Conservation (phyloP, 345 rosid genomes). For the Dimocarpus longan region DNA sequence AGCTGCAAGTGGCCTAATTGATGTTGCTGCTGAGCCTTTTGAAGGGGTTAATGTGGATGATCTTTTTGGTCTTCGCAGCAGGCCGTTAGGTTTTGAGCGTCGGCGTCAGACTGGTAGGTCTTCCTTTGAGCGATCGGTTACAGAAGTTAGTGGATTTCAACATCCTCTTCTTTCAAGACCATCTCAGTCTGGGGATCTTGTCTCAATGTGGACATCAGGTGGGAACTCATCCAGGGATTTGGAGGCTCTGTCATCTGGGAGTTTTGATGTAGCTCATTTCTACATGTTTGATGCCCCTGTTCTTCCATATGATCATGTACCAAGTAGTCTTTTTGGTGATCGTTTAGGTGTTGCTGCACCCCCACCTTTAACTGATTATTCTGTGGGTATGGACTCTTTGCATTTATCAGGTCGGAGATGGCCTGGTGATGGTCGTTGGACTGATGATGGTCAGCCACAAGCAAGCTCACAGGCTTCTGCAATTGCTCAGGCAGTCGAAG, state of each 20-base stretch:
- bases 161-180: conserved; percentile 93
- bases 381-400: conserved; percentile 74
- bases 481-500: conserved; percentile 90
- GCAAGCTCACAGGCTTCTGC: conserved; percentile 75
- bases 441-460: conserved; percentile 96
- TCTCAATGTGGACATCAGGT: conserved; percentile 65
- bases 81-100: conserved; percentile 88
- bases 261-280: conserved; percentile 77
- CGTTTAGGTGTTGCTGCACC: conserved; percentile 68
- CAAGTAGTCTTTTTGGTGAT: conserved; percentile 66
- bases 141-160: conserved; percentile 83
- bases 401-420: conserved; percentile 73
- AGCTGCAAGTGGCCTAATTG: conserved; percentile 65
- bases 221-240: conserved; percentile 74
- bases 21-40: conserved; percentile 93
- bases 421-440: conserved; percentile 87
- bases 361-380: conserved; percentile 80
- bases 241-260: conserved; percentile 68
- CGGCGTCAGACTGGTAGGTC: conserved; percentile 78
- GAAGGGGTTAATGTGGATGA: conserved; percentile 96
- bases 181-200: conserved; percentile 66
- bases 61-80: conserved; percentile 81
- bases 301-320: conserved; percentile 71
- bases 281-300: conserved; percentile 96
- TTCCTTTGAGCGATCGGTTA: conserved; percentile 68